A percentile compares a stretch with the other conserved stretches of the same genome.
Conservation (phyloP, 2,329 filamentous ascomycete genomes). For the Aureobasidium zeae region DNA sequence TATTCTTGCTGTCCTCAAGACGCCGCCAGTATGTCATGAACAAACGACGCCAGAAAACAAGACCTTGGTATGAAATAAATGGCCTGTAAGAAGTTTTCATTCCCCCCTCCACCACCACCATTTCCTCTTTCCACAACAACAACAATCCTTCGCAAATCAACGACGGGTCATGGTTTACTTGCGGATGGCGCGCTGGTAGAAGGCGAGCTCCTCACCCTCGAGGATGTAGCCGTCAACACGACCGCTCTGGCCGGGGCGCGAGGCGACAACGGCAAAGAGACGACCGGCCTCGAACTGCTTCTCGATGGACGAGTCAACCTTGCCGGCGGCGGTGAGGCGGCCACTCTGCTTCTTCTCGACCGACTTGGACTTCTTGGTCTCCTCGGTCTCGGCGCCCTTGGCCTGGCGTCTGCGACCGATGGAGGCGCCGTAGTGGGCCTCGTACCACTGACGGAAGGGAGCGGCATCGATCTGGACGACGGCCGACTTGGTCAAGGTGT, state of each 20-base stretch:
- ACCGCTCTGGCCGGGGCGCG: conserved; percentile 91
- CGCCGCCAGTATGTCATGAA: conserved; percentile 13
- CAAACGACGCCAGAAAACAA: conserved; percentile 17
- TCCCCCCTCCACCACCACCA: too few species aligned
- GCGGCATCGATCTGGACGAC: conserved; percentile 98
- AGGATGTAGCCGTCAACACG: conserved; percentile 96
- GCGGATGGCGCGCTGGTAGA: conserved; percentile 99
- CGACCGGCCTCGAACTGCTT: conserved; percentile 99
- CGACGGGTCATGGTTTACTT: conserved; percentile 56
- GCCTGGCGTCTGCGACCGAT: conserved; percentile 89
- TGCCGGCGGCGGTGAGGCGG: conserved; percentile 72
- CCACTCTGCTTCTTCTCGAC: conserved; percentile 95
- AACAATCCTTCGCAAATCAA: conserved; percentile 5
- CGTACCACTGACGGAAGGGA: conserved; percentile 99
- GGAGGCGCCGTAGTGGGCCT: conserved; percentile 93
- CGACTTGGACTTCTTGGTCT: conserved; percentile 85
- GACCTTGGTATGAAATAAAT: too few species aligned
- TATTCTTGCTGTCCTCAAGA: conserved; percentile 11
- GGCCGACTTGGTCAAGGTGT: conserved; percentile 98
- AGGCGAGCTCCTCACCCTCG: conserved; percentile 98
- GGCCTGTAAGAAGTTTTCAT: too few species aligned
- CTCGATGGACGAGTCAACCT: conserved; percentile 88
- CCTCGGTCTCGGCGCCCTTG: conserved; percentile 56
- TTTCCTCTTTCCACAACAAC: too few species aligned
- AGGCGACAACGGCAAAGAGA: conserved; percentile 86